Percentiles rank a stretch among this genome's conserved stretches.
These are phyloP conservation scores for Rozella allomycis DNA, from an alignment of 371 early-diverging fungal species.

Conservation along the genomic window DNA sequence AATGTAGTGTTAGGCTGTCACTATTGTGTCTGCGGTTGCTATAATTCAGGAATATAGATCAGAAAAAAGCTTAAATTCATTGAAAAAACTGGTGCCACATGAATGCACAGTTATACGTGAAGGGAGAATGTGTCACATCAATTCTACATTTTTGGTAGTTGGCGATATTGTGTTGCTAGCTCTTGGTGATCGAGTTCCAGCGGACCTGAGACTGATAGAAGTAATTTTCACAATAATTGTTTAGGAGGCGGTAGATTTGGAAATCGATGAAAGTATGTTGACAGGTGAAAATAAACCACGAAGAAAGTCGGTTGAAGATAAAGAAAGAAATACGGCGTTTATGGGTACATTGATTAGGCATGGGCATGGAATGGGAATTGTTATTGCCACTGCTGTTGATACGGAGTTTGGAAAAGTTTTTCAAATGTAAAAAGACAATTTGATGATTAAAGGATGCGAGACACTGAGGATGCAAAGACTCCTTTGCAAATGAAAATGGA, in stretches of 20 bases:
- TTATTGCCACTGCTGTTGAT: constrained; percentile 58
- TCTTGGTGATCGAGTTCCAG: constrained; percentile 72
- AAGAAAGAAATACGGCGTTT: constrained; percentile 58
- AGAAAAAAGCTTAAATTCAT: constrained; percentile 58
- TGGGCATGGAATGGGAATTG: constrained; percentile 55
- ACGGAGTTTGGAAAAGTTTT: constrained; percentile 73
- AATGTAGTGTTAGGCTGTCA: too few relatives aligned
- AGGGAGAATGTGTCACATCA: constrained; percentile 10
- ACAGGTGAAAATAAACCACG: constrained; percentile 71
- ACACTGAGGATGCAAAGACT: constrained; percentile 54
- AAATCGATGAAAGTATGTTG: constrained; percentile 65
- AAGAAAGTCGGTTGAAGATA: constrained; percentile 37
- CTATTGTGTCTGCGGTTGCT: constrained; percentile 47
- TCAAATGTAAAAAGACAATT: constrained; percentile 46
- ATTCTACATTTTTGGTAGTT: constrained; percentile 48
- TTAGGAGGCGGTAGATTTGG: constrained; percentile 38
- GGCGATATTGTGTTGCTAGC: constrained; percentile 60
- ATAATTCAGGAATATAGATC: constrained; percentile 76
- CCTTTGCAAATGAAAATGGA: constrained; percentile 73
- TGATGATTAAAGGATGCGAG: not conserved
- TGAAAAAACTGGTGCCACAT: constrained; percentile 68
- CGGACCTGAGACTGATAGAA: constrained; percentile 46
- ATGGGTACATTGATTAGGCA: constrained; percentile 69
- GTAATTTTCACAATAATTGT: constrained; percentile 11
- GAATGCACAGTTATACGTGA: constrained; percentile 55